phyloP scores from a whole-genome alignment of 768 basidiomycete genomes.

The Boletus subcaerulescens region DNA sequence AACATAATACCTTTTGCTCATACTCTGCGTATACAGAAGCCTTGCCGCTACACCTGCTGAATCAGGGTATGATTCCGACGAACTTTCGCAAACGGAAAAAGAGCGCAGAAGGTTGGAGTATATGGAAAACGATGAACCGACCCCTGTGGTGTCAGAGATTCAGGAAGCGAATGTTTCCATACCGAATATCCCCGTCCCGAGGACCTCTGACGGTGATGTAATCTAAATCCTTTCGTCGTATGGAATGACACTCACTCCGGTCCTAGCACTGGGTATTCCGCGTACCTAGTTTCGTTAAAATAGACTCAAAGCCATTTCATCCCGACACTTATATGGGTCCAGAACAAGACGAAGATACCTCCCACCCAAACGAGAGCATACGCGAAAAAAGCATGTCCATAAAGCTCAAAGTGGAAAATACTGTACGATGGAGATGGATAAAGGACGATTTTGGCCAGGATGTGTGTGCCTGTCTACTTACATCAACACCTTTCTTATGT shows the following conservation, averaged over 20 bases:
- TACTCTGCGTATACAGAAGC: conserved; percentile 19
- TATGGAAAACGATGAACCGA: conserved; percentile 70
- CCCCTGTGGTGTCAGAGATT: conserved; percentile 51
- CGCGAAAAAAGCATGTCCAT: conserved; percentile 81
- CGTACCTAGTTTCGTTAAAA: conserved; percentile 89
- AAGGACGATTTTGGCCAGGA: conserved; percentile 72
- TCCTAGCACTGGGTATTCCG: conserved; percentile 81
- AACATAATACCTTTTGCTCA: conserved; percentile 17
- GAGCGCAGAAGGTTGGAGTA: conserved; percentile 70
- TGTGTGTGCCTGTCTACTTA: conserved; percentile 45
- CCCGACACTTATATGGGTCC: conserved; percentile 81
- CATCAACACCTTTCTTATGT: neutral
- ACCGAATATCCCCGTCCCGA: conserved; percentile 84
- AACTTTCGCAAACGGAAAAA: conserved; percentile 59
- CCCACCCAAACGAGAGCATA: conserved; percentile 52
- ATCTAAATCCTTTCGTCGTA: conserved; percentile 25
- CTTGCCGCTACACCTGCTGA: conserved; percentile 37
- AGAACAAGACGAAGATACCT: conserved; percentile 70
- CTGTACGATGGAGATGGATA: conserved; percentile 92
- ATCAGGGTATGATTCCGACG: conserved; percentile 62
- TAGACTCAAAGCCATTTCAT: conserved; percentile 89
- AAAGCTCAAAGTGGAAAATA: conserved; percentile 90
- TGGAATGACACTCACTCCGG: conserved; percentile 5
- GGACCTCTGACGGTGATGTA: conserved; percentile 79
- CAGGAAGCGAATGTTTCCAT: conserved; percentile 71